Conservation (phyloP, 2,329 filamentous ascomycete genomes). For the Fusarium lateritium region DNA sequence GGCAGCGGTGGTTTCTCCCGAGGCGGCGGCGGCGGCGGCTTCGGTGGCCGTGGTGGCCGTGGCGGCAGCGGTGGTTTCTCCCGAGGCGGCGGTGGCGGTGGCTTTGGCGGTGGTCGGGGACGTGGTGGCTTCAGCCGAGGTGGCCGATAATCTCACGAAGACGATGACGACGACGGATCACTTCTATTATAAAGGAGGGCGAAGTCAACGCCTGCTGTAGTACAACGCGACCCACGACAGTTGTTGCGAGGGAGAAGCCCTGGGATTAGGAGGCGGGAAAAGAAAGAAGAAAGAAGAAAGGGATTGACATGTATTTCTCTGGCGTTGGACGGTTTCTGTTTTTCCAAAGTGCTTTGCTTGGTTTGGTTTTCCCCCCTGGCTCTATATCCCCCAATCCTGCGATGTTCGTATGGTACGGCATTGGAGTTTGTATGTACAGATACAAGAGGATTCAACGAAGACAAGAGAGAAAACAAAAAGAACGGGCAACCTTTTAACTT, state of each 20-base stretch:
- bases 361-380: conserved; percentile 38
- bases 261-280: conserved; percentile 24
- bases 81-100: conserved; percentile 48
- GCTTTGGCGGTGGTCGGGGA: conserved; percentile 49
- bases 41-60: conserved; percentile 41
- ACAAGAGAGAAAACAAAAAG: conserved; percentile 45
- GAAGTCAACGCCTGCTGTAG: conserved; percentile 18
- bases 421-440: conserved; percentile 51
- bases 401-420: conserved; percentile 38
- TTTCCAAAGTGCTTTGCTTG: conserved; percentile 42
- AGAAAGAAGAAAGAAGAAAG: conserved; percentile 30
- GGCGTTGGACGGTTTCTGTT: conserved; percentile 44
- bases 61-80: conserved; percentile 47
- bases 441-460: conserved; percentile 45
- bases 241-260: conserved; percentile 11
- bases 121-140: conserved; percentile 52
- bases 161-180: conserved; percentile 16
- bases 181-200: conserved; percentile 18
- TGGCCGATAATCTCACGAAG: conserved; percentile 36
- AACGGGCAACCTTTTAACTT: conserved; percentile 41
- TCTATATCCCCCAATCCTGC: conserved; percentile 41
- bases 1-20: conserved; percentile 49
- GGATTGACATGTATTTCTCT: conserved; percentile 42
- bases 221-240: conserved; percentile 41
- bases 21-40: conserved; percentile 45